Base-by-base conservation (phyloP, 139 green algal species). In the Asterochloris erici region DNA sequence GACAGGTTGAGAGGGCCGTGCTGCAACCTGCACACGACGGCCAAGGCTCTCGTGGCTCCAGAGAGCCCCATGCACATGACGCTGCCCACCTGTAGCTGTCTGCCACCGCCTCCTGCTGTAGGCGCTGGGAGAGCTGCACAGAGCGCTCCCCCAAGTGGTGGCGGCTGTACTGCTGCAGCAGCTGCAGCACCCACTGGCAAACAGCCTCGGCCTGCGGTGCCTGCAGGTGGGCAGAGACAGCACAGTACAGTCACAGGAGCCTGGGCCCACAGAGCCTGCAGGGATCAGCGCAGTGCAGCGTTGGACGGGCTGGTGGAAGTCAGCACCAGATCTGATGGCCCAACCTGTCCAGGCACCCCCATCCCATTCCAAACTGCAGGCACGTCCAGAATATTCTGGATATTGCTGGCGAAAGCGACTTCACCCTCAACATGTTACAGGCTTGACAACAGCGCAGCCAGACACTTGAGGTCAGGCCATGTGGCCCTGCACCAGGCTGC, bases 141-240 rank as follows among this genome's bases (percentile, higher is more conserved):
- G 63, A 68, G 87, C 60, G 71, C 73, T 47, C 74, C 54, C 86
- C 87, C 76, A 86, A 73, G 83, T 89, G 89, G 77, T 85, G 60
- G 11, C 38, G n/a, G 23, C 88, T 81, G 85, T 95, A 95, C 21
- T 77, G 63, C 75, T 88, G 78, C 38, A 96, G 80, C 77, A 96
- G 81, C 26, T 86, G 81, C 81, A 95, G 84, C 54, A 86, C 86
- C 88, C 92, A 95, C 17, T 81, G 62, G 71, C 87, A 91, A 47
- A 95, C 82, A 54, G 47, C 29, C 14, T 38, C 28, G 12, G 87
- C 85, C 9, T 93, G 75, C 14, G 28, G 28, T 14, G 85, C 73
- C 54, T 89, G 81, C 82, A 81, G 12, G 60, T 11, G 64, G 38
- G 15, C 19, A 11, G 9, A 10, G 0, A 69, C 75, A 79, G 47